These are phyloP conservation scores for Saturnispora galanensis DNA, from an alignment of 805 yeast species.

Conservation along the genomic window DNA sequence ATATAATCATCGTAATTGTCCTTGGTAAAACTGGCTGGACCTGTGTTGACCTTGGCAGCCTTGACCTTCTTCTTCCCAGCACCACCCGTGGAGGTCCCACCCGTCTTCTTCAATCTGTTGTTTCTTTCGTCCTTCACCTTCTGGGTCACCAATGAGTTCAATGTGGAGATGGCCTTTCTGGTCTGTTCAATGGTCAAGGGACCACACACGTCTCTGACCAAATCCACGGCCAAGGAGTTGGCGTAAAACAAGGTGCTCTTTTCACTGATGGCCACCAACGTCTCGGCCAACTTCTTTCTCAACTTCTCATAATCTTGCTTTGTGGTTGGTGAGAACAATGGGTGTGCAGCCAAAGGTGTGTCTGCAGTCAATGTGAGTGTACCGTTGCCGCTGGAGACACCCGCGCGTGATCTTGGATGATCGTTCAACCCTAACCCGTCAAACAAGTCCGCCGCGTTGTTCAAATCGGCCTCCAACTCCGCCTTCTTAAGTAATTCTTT, in stretches of 20 bases:
- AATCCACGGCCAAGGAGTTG: slow-evolving; percentile 69
- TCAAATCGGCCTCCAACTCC: slow-evolving; percentile 76
- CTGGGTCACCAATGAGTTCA: slow-evolving; percentile 71
- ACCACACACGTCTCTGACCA: slow-evolving; percentile 71
- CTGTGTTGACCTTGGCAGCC: slow-evolving; percentile 55
- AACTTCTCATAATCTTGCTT: slow-evolving; percentile 74
- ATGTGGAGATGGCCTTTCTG: slow-evolving; percentile 76
- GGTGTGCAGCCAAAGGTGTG: slow-evolving; percentile 62
- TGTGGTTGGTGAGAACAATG: slow-evolving; percentile 75
- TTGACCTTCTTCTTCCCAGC: slow-evolving; percentile 94
- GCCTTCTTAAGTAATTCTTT: slow-evolving; percentile 67
- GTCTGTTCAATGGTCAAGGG: slow-evolving; percentile 77
- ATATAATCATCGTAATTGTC: slow-evolving; percentile 47
- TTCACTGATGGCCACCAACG: slow-evolving; percentile 50
- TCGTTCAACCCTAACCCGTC: slow-evolving; percentile 59
- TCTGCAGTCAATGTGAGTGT: slow-evolving; percentile 38
- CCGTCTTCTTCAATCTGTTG: slow-evolving; percentile 69
- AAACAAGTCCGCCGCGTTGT: slow-evolving; percentile 86
- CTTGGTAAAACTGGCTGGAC: slow-evolving; percentile 45
- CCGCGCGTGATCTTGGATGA: slow-evolving; percentile 40
- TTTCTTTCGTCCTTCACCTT: slow-evolving; percentile 87
- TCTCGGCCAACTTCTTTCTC: slow-evolving; percentile 59
- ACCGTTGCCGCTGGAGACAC: slow-evolving; percentile 14
- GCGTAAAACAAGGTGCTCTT: slow-evolving; percentile 60
- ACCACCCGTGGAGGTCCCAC: slow-evolving; percentile 85